A percentile compares a stretch with the other conserved stretches of the same genome.
phyloP scores from a whole-genome alignment of 2,329 filamentous ascomycete genomes.

The Neoascochyta sp. region DNA sequence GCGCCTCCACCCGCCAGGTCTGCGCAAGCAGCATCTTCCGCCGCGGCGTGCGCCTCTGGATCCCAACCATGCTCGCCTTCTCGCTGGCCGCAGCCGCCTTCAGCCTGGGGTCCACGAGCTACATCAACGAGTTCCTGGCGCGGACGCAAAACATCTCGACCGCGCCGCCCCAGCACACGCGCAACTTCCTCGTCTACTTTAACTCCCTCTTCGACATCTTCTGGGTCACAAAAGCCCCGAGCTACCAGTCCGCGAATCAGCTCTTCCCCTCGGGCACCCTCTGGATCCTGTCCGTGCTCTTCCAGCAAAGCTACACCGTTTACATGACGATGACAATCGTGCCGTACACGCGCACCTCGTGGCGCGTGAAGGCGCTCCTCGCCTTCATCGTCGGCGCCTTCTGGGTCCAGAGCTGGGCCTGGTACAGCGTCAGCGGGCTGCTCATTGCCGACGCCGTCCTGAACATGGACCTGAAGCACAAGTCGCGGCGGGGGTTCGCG shows the following conservation, averaged over 20 bases:
- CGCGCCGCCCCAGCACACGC: slow-evolving; percentile 29
- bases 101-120: slow-evolving; percentile 22
- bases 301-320: slow-evolving; percentile 47
- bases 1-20: slow-evolving; percentile 29
- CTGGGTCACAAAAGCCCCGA: slow-evolving; percentile 42
- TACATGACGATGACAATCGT: slow-evolving; percentile 50
- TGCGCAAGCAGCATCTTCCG: slow-evolving; percentile 44
- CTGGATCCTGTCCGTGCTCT: slow-evolving; percentile 47
- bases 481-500: slow-evolving; percentile 15
- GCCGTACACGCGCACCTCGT: slow-evolving; percentile 42
- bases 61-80: slow-evolving; percentile 42
- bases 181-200: slow-evolving; percentile 43
- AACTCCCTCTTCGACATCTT: slow-evolving; percentile 49
- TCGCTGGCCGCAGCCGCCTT: slow-evolving; percentile 41
- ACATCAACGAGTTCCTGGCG: slow-evolving; percentile 40
- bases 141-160: slow-evolving; percentile 40
- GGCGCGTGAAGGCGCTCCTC: slow-evolving; percentile 42
- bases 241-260: slow-evolving; percentile 39
- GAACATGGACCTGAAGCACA: slow-evolving; percentile 40
- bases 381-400: slow-evolving; percentile 44
- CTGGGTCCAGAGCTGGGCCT: slow-evolving; percentile 49
- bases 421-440: slow-evolving; percentile 45
- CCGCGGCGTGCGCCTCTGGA: slow-evolving; percentile 42
- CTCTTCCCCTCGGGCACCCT: slow-evolving; percentile 47
- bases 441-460: slow-evolving; percentile 48